A percentile compares a stretch with the other conserved stretches of the same genome.
Evolutionary conservation across 768 basidiomycete genomes (phyloP).

Genomic region (Macrolepiota albuminosa): DNA sequence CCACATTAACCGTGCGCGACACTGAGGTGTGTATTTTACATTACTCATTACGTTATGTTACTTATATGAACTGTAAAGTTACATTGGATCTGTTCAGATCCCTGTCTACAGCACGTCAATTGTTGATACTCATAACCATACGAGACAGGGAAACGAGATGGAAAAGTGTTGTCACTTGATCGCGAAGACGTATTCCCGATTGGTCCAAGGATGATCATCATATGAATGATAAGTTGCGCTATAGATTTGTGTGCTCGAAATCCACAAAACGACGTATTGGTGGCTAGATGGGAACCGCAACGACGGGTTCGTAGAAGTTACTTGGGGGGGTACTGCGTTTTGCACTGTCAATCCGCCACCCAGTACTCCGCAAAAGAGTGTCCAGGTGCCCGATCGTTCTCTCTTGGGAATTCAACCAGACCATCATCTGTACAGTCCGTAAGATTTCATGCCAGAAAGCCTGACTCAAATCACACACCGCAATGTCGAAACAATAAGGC

Average conservation of each 20-base stretch:
- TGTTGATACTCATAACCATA: too few species aligned
- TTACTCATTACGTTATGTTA: too few species aligned
- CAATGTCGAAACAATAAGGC: conserved; percentile 1
- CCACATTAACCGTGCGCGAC: too few species aligned
- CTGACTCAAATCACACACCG: neutral
- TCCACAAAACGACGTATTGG: neutral
- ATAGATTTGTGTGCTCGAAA: neutral
- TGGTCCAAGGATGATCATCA: too few species aligned
- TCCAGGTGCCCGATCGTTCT: conserved; percentile 8
- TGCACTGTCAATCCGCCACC: conserved; percentile 3
- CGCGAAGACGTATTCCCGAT: too few species aligned
- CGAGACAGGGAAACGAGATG: too few species aligned
- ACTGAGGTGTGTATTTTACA: too few species aligned
- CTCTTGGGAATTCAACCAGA: conserved; percentile 8
- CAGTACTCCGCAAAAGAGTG: conserved; percentile 3
- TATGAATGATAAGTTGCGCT: too few species aligned
- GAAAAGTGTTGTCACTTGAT: too few species aligned
- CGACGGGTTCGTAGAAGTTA: conserved; percentile 9
- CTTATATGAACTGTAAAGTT: too few species aligned
- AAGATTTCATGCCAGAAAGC: neutral
- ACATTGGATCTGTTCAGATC: too few species aligned
- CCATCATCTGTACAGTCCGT: conserved; percentile 10
- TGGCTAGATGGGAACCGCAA: conserved; percentile 4
- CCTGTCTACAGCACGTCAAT: too few species aligned
- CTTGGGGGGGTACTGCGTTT: conserved; percentile 4